phyloP scores from a whole-genome alignment of 495 filamentous ascomycete species.

The Aspergillus biplanus region DNA sequence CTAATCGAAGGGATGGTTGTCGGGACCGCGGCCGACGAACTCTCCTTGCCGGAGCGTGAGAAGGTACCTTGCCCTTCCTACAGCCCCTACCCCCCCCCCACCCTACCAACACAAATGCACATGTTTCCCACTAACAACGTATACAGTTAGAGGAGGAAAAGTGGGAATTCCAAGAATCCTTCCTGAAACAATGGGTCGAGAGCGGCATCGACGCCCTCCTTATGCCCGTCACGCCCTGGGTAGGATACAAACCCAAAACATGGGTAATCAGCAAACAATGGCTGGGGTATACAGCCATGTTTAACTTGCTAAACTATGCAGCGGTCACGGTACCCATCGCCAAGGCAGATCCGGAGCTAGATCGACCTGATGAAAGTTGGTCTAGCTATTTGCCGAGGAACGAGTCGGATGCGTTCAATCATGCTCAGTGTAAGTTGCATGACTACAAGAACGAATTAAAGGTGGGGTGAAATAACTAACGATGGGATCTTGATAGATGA shows the following conservation, averaged over 20 bases:
- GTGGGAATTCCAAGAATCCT: constrained; percentile 35
- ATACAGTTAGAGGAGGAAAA: constrained; percentile 39
- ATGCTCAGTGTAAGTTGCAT: constrained; percentile 42
- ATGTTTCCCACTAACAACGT: not conserved
- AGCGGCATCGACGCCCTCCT: constrained; percentile 70
- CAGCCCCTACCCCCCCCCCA: not conserved
- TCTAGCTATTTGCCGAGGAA: constrained; percentile 39
- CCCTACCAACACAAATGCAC: not conserved
- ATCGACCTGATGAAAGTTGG: constrained; percentile 37
- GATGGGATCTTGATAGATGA: constrained; percentile 34
- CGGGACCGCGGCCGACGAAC: constrained; percentile 35
- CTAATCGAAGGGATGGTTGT: constrained; percentile 53
- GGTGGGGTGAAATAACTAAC: not conserved
- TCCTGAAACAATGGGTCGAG: constrained; percentile 56
- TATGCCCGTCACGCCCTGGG: constrained; percentile 58
- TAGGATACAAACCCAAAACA: constrained; percentile 51
- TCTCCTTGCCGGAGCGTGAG: constrained; percentile 35
- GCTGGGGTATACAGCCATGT: constrained; percentile 67
- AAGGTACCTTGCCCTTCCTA: constrained; percentile 22
- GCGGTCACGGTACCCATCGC: constrained; percentile 57
- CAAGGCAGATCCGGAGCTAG: constrained; percentile 43
- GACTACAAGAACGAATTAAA: constrained; percentile 11
- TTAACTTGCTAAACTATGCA: constrained; percentile 72
- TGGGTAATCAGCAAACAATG: constrained; percentile 58
- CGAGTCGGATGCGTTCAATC: constrained; percentile 49